Percentiles rank a stretch among this genome's conserved stretches.
Evolutionary conservation across 257 asterid genomes (phyloP).

Genomic region (Craterostigma plantagineum): DNA sequence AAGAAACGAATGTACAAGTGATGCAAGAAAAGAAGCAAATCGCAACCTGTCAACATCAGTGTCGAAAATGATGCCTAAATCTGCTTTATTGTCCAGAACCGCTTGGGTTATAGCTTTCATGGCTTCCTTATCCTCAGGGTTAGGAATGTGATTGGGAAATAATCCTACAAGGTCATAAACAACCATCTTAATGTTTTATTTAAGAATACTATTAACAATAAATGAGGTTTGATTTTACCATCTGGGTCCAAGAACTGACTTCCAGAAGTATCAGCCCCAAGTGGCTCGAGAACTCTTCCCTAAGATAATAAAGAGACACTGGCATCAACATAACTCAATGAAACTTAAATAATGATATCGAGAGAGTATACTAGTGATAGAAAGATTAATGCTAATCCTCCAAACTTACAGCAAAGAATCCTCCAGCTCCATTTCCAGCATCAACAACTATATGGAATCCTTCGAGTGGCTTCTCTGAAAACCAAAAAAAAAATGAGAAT

Average conservation of each 20-base stretch:
- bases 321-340: neutral
- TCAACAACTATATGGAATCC: conserved; percentile 97
- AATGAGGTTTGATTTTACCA: conserved; percentile 37
- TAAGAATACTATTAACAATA: conserved; percentile 1
- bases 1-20: conserved; percentile 4
- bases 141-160: conserved; percentile 98
- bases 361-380: too few species aligned
- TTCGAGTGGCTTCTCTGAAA: conserved; percentile 82
- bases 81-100: conserved; percentile 73
- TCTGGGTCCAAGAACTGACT: conserved; percentile 95
- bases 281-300: conserved; percentile 95
- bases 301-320: conserved; percentile 14
- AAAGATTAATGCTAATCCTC: conserved; percentile 6
- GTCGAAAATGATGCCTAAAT: conserved; percentile 93
- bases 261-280: conserved; percentile 90
- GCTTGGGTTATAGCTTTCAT: conserved; percentile 87
- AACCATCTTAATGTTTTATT: conserved; percentile 5
- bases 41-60: conserved; percentile 95
- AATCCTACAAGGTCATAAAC: conserved; percentile 31
- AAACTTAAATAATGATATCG: neutral
- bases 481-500: conserved; percentile 10
- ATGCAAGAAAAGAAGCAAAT: conserved; percentile 6
- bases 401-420: conserved; percentile 80
- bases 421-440: conserved; percentile 99
- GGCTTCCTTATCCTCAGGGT: conserved; percentile 94